Evolutionary conservation across 75 land plant genomes (phyloP).

Genomic region (Larix kaempferi): DNA sequence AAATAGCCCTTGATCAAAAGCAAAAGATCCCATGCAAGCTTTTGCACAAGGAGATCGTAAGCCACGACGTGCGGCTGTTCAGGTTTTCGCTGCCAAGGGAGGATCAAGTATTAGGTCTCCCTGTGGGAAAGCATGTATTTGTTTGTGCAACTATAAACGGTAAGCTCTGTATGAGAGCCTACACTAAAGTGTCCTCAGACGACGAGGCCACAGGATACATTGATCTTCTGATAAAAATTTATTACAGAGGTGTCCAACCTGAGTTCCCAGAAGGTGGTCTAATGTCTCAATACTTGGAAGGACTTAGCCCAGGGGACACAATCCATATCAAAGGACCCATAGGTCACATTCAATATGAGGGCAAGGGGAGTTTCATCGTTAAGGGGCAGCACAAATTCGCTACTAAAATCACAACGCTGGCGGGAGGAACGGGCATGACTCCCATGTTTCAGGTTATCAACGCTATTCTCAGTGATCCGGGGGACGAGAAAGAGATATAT

Average conservation of each 20-base stretch:
- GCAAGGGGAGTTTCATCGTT: slow-evolving; percentile 57
- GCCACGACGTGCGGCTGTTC: slow-evolving; percentile 63
- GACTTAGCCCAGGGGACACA: slow-evolving; percentile 38
- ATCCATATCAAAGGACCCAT: slow-evolving; percentile 77
- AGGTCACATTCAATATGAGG: slow-evolving; percentile 88
- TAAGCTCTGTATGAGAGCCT: slow-evolving; percentile 88
- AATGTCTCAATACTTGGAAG: slow-evolving; percentile 83
- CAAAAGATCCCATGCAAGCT: slow-evolving; percentile 64
- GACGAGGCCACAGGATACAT: slow-evolving; percentile 58
- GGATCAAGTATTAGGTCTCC: slow-evolving; percentile 69
- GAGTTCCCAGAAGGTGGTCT: slow-evolving; percentile 83
- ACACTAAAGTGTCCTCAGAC: slow-evolving; percentile 71
- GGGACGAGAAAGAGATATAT: slow-evolving; percentile 64
- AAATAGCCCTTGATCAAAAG: slow-evolving; percentile 44
- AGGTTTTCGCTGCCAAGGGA: slow-evolving; percentile 64
- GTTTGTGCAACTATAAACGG: slow-evolving; percentile 62
- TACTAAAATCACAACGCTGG: slow-evolving; percentile 70
- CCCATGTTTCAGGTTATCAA: slow-evolving; percentile 86
- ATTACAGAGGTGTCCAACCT: slow-evolving; percentile 60
- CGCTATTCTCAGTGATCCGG: slow-evolving; percentile 64
- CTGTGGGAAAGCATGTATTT: slow-evolving; percentile 86
- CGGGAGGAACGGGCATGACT: slow-evolving; percentile 95
- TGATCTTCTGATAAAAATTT: slow-evolving; percentile 80
- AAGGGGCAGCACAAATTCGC: slow-evolving; percentile 53
- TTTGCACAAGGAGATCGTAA: slow-evolving; percentile 36